Percentiles rank a stretch among this genome's conserved stretches.
Evolutionary conservation across 176 grass and related monocot species (phyloP).

Genomic region (Panicum miliaceum): DNA sequence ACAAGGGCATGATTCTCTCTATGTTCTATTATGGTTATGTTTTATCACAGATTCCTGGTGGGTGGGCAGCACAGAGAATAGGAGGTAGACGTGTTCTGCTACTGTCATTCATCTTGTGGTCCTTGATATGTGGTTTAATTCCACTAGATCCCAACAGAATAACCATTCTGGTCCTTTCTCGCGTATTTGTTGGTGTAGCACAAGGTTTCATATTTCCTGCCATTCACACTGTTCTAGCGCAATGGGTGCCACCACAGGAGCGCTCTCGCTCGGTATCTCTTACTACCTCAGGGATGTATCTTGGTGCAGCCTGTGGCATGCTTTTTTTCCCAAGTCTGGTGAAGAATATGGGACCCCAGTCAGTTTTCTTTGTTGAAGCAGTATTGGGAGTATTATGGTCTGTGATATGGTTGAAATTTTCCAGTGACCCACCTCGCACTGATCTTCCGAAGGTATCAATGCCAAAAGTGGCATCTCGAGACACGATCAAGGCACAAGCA

Average conservation of each 20-base stretch:
- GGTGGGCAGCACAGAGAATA: constrained; percentile 74
- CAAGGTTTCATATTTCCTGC: constrained; percentile 92
- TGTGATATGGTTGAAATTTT: constrained; percentile 72
- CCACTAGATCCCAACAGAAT: constrained; percentile 69
- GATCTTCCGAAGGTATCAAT: constrained; percentile 58
- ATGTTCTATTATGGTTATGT: constrained; percentile 82
- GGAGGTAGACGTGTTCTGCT: constrained; percentile 76
- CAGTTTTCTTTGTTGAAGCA: constrained; percentile 78
- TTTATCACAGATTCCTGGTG: constrained; percentile 83
- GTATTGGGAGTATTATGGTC: constrained; percentile 72
- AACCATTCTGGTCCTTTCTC: constrained; percentile 57
- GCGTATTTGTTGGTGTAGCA: constrained; percentile 78
- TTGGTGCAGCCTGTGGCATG: constrained; percentile 84
- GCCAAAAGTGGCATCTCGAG: constrained; percentile 64
- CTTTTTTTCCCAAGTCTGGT: constrained; percentile 77
- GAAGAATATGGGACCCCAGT: constrained; percentile 59
- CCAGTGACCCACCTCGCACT: constrained; percentile 66
- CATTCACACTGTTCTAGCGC: constrained; percentile 85
- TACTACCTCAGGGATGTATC: constrained; percentile 90
- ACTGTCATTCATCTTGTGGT: constrained; percentile 74
- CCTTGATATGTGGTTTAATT: constrained; percentile 76
- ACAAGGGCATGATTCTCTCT: constrained; percentile 77
- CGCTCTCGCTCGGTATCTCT: constrained; percentile 84
- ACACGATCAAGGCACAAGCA: constrained; percentile 58
- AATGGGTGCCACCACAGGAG: constrained; percentile 86